A percentile compares a stretch with the other conserved stretches of the same genome.
Evolutionary conservation across 2,329 filamentous ascomycete species (phyloP).

Genomic region (Spiromastix sp.): DNA sequence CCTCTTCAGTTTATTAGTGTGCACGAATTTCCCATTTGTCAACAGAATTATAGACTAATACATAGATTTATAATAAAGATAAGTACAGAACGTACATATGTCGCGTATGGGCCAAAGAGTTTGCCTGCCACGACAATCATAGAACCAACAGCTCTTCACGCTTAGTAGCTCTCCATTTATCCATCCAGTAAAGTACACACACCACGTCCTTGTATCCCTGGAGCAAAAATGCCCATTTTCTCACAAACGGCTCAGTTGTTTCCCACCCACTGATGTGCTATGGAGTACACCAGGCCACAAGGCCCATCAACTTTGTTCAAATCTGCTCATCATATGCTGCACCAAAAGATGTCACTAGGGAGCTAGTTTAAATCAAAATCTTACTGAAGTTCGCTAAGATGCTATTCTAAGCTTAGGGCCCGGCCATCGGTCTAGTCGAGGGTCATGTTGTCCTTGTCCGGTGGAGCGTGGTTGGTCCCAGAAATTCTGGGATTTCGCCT

Average conservation of each 20-base stretch:
- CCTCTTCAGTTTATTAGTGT: no score
- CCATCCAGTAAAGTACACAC: not conserved
- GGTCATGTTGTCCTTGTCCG: not conserved
- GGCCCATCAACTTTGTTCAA: not conserved
- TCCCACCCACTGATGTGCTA: not conserved
- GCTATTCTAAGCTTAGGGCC: not conserved
- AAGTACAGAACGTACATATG: no score
- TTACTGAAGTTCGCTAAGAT: not conserved
- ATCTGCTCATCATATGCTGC: no score
- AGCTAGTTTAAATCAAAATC: not conserved
- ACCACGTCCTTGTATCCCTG: not conserved
- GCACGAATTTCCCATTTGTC: no score
- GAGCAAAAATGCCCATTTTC: not conserved
- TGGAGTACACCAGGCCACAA: not conserved
- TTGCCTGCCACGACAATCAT: no score
- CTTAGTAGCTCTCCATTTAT: not conserved
- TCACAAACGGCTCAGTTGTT: not conserved
- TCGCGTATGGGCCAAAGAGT: no score
- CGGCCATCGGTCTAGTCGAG: not conserved
- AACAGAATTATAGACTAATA: no score
- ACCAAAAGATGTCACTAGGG: not conserved
- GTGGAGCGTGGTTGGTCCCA: not conserved
- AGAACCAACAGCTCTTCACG: not conserved
- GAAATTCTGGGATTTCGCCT: not conserved
- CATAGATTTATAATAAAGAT: no score